Percentiles rank a stretch among this genome's conserved stretches.
Evolutionary conservation across 805 yeast genomes (phyloP).

Genomic region (Yueomyces sinensis): DNA sequence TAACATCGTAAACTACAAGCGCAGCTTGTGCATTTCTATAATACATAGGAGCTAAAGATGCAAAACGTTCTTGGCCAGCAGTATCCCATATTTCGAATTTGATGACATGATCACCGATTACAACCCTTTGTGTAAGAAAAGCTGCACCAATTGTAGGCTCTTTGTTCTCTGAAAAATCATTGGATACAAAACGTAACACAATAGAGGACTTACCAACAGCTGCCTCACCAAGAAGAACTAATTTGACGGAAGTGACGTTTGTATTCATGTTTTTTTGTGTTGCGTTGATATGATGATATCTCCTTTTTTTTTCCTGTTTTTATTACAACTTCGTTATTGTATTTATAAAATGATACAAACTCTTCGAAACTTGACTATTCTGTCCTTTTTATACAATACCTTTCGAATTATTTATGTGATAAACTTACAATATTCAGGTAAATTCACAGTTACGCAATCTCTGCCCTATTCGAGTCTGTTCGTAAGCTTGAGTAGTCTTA

Average conservation of each 20-base stretch:
- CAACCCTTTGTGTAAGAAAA: constrained; percentile 84
- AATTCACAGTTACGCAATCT: no score
- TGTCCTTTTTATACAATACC: no score
- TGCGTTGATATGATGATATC: no score
- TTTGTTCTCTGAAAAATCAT: constrained; percentile 93
- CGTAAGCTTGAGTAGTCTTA: no score
- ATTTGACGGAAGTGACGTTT: constrained; percentile 43
- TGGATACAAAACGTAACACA: constrained; percentile 82
- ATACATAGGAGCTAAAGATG: constrained; percentile 92
- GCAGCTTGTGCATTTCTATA: constrained; percentile 97
- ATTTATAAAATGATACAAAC: no score
- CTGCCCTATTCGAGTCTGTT: no score
- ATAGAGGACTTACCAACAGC: constrained; percentile 95
- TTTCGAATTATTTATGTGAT: no score
- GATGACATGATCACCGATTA: constrained; percentile 72
- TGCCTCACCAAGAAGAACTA: constrained; percentile 90
- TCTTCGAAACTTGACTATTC: no score
- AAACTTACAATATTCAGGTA: no score
- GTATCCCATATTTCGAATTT: constrained; percentile 96
- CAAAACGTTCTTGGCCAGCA: constrained; percentile 96
- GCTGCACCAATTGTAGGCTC: constrained; percentile 99
- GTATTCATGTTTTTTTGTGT: constrained; percentile 15
- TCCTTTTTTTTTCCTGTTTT: no score
- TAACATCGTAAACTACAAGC: constrained; percentile 85
- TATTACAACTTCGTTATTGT: no score